phyloP scores from a whole-genome alignment of 768 basidiomycete genomes.

The Rhodosporidiobolus sp. region DNA sequence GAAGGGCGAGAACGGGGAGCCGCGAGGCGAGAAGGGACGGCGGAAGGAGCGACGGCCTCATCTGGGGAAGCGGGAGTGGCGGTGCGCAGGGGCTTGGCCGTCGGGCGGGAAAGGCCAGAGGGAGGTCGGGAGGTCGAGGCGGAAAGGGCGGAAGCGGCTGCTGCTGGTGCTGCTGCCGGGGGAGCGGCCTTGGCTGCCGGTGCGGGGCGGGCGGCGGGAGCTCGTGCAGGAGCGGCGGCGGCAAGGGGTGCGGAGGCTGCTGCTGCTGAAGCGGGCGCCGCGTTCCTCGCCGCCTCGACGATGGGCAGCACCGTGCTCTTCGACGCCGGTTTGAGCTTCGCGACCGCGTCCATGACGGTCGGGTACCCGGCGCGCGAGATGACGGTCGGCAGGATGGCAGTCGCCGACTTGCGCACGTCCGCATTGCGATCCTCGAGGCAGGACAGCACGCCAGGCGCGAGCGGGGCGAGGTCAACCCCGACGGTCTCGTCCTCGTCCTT shows the following conservation, averaged over 20 bases:
- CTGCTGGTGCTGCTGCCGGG: constrained; percentile 39
- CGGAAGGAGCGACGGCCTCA: constrained; percentile 28
- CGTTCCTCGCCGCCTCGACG: constrained; percentile 68
- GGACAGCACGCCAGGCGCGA: constrained; percentile 64
- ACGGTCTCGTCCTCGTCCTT: constrained; percentile 54
- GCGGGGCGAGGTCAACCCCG: constrained; percentile 64
- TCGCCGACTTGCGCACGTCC: constrained; percentile 89
- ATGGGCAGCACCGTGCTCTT: constrained; percentile 76
- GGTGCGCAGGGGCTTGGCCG: constrained; percentile 21
- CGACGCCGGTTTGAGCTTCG: constrained; percentile 85
- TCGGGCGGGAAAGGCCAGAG: constrained; percentile 15
- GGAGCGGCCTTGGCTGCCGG: constrained; percentile 47
- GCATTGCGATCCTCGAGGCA: constrained; percentile 85
- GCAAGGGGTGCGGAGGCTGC: constrained; percentile 33
- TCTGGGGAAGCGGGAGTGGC: constrained; percentile 2
- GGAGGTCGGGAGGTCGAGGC: background rate
- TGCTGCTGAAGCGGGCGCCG: constrained; percentile 52
- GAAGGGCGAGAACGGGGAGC: constrained; percentile 43
- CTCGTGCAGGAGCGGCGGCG: background rate
- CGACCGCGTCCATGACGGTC: constrained; percentile 79
- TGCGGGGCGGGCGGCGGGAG: constrained; percentile 43
- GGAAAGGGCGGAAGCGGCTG: constrained; percentile 39
- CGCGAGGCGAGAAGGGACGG: constrained; percentile 37
- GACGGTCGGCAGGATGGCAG: constrained; percentile 71
- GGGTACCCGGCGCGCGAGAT: constrained; percentile 75